A percentile compares a stretch with the other conserved stretches of the same genome.
These are phyloP conservation scores for Metschnikowia anglica DNA, from an alignment of 805 yeast species.

Conservation along the genomic window DNA sequence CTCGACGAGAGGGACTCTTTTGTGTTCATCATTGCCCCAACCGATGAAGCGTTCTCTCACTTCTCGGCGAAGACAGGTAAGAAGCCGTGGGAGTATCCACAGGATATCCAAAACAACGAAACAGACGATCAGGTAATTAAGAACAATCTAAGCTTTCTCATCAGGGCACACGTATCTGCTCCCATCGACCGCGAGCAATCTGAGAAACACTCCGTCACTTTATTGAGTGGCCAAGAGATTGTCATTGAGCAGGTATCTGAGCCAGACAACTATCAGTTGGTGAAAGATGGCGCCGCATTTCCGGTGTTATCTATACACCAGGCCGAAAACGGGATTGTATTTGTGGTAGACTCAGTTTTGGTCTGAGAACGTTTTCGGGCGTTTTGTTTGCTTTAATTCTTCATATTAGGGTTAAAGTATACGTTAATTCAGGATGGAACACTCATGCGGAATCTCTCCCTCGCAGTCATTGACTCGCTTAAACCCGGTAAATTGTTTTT, in stretches of 20 bases:
- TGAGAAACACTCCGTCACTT: constrained; percentile 5
- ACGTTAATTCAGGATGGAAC: not conserved
- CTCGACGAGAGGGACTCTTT: constrained; percentile 47
- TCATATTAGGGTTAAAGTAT: not conserved
- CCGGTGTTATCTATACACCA: constrained; percentile 28
- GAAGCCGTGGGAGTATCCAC: constrained; percentile 87
- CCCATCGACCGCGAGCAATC: constrained; percentile 8
- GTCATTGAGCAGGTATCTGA: constrained; percentile 5
- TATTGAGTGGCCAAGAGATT: constrained; percentile 11
- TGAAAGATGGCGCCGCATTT: constrained; percentile 25
- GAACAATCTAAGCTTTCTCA: constrained; percentile 55
- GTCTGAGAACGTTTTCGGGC: constrained; percentile 17
- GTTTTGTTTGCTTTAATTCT: not conserved
- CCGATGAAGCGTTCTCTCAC: constrained; percentile 49
- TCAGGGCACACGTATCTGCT: constrained; percentile 54
- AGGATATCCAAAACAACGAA: constrained; percentile 38
- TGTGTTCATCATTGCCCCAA: constrained; percentile 66
- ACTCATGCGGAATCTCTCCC: no score
- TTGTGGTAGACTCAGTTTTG: constrained; percentile 38
- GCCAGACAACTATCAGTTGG: constrained; percentile 7
- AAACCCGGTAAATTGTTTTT: no score
- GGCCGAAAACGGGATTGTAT: constrained; percentile 41
- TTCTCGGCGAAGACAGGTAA: constrained; percentile 45
- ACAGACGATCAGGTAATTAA: constrained; percentile 40
- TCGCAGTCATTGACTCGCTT: no score